These are phyloP conservation scores for Aureobasidium sp. DNA, from an alignment of 2,329 filamentous ascomycete species.

Conservation along the genomic window DNA sequence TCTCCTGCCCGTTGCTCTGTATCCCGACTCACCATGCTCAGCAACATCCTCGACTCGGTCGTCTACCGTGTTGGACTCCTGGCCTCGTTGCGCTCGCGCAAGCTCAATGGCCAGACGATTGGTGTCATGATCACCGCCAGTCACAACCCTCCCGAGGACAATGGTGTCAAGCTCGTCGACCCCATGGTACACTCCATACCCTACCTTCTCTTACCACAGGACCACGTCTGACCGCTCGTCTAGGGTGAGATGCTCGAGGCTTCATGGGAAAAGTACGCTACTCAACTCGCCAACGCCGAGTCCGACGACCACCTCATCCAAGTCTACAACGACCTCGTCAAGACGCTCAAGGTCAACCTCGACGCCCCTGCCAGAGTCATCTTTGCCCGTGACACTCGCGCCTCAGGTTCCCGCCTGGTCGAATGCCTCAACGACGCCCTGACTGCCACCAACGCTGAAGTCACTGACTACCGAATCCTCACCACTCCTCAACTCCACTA, in stretches of 20 bases:
- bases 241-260: constrained; percentile 89
- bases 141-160: constrained; percentile 83
- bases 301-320: constrained; percentile 66
- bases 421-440: constrained; percentile 71
- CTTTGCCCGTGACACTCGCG: constrained; percentile 85
- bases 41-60: constrained; percentile 79
- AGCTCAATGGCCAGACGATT: constrained; percentile 81
- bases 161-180: constrained; percentile 92
- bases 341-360: constrained; percentile 67
- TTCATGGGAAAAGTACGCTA: constrained; percentile 87
- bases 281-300: constrained; percentile 75
- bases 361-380: constrained; percentile 67
- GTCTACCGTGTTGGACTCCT: constrained; percentile 88
- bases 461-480: constrained; percentile 78
- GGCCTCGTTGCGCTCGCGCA: constrained; percentile 78
- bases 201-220: neutral
- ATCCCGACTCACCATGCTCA: constrained; percentile 21
- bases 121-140: constrained; percentile 95
- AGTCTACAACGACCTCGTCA: constrained; percentile 66
- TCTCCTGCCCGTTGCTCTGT: neutral
- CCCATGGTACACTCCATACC: constrained; percentile 53
- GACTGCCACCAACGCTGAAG: constrained; percentile 63
- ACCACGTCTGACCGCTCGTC: constrained; percentile 16
- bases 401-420: constrained; percentile 78
- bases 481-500: constrained; percentile 99